Conservation (phyloP, 176 grass and related monocot genomes). For the Musa itinerans region DNA sequence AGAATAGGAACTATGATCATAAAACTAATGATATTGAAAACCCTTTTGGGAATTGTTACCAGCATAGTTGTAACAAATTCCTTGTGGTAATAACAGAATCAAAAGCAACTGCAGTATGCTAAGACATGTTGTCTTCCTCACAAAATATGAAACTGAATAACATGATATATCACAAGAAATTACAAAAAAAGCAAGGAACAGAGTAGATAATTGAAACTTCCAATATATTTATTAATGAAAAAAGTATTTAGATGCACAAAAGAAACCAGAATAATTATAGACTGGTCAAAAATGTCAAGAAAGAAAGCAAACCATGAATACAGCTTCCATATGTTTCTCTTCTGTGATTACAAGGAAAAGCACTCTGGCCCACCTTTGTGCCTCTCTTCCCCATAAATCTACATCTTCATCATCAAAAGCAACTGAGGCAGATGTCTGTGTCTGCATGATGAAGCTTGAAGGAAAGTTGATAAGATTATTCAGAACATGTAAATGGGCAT, state of each 20-base stretch:
- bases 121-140: too few species aligned
- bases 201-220: background rate
- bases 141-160: background rate
- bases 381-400: slow-evolving; percentile 72
- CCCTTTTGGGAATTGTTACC: background rate
- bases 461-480: slow-evolving; percentile 73
- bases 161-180: background rate
- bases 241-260: background rate
- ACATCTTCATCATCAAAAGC: slow-evolving; percentile 87
- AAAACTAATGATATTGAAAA: background rate
- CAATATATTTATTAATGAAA: background rate
- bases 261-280: background rate
- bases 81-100: background rate
- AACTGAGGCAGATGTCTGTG: slow-evolving; percentile 20
- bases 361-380: slow-evolving; percentile 75
- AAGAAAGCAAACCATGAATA: slow-evolving; percentile 47
- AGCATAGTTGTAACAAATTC: background rate
- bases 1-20: background rate
- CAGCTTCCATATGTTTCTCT: slow-evolving; percentile 44
- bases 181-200: background rate
- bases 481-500: slow-evolving; percentile 28
- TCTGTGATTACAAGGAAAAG: slow-evolving; percentile 67
- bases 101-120: too few species aligned
- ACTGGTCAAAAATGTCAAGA: background rate
- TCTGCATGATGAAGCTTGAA: slow-evolving; percentile 46